Base-by-base conservation (phyloP, 306 rosid genomes). In the Glycine latifolia region DNA sequence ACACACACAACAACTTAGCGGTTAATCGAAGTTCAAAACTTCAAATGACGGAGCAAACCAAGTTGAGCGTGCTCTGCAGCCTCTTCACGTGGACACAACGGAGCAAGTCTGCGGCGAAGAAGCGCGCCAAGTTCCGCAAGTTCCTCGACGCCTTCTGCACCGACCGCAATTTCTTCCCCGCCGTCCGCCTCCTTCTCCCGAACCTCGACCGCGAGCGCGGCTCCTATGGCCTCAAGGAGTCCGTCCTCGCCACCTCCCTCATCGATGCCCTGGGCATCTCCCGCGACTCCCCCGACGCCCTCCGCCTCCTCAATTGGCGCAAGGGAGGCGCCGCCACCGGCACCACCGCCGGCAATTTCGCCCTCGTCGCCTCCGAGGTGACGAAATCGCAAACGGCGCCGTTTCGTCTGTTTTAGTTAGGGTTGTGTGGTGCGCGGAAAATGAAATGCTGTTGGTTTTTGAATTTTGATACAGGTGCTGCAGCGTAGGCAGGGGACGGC, bases 271-370 rank as follows among this genome's bases (percentile, higher is more conserved):
- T 95, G 37, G 92, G 92, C 81, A 86, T 95, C 83, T 81, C 98
- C 16, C 84, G 90, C 35, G 97, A 95, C 68, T 92, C 98, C 37
- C 91, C 86, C 6, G 98, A 37, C 72, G 97, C 97, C 44, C 79
- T 85, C 16, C 92, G 95, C 61, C 98, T 95, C 81, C 50, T 92
- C 84, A 92, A 95, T 74, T 95, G 98, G 98, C 92, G 98, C 48
- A 95, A 89, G 74, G 98, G 97, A 5, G 97, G 97, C 13, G 86
- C 95, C 8, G 82, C 79, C 53, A 81, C 97, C 35, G 97, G 97
- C 8, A 84, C 86, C 44, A 85, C 84, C 81, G 98, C 88, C 48
- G 98, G 98, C 0, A 92, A 95, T 81, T 95, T 92, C 52, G 88
- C 98, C 3, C 91, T 90, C 50, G 92, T 95, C 16, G 95, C 97